Base-by-base conservation (phyloP, 2,329 filamentous ascomycete species). In the Penicillium crustosum region DNA sequence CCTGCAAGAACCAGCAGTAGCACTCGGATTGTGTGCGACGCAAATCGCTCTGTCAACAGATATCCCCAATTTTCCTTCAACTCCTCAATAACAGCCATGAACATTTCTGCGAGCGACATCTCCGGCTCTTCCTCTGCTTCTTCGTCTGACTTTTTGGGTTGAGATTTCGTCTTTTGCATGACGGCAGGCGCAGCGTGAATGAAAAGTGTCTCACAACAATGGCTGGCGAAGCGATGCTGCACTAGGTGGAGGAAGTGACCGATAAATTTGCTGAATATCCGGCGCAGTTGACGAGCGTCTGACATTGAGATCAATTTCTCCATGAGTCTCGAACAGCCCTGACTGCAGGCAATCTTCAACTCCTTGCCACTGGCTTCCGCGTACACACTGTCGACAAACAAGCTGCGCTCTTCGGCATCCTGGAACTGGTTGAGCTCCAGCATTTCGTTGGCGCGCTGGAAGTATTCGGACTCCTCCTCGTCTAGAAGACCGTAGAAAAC, bases 161-260 rank as follows among this genome's bases (percentile, higher is more conserved):
- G 70, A 71, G 83, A 63, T 72, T 82, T 73, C 6, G 90, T 76
- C 75, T 96, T 93, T 60, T 88, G 81, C 15, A 89, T 89, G 38
- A 96, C 89, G 12, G 89, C 78, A 1, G 90, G 88, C 0, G 93
- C 93, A 2, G 90, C 89, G 63, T 90, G 86, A 49, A 93, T 81
- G 74, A 99, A 97, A 33, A 99, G 82, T 27, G 91, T 91, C 78
- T 99, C 94, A 73, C 93, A 97, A 77, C 93, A 97, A 79, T 99
- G 94, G 60, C 93, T 96, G 6, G 94, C 94, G 70, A 99, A 99
- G 19, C 94, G 89, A 77, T 99, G 94, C 73, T 95, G 93, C 51
- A 97, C 87, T 29, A 99, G 83, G 67, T 93, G 89, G 58, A 93
- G 80, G 75, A 97, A 96, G 75, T 97, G 90, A 35, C 89, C 88